Conservation (phyloP, 2,329 filamentous ascomycete genomes). For the Fusarium duplospermum region DNA sequence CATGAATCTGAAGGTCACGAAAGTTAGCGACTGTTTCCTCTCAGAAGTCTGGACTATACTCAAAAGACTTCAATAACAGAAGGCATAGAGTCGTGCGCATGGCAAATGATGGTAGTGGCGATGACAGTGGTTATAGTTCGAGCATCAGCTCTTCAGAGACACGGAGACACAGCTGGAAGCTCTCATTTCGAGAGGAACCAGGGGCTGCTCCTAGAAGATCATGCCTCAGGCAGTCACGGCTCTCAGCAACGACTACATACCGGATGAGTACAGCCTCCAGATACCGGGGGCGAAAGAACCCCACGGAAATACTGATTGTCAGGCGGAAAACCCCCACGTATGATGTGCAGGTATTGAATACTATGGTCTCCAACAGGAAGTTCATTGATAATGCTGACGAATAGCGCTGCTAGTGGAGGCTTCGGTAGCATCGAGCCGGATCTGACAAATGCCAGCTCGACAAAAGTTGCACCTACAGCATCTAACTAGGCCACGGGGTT, state of each 20-base stretch:
- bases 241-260: neutral
- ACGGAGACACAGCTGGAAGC: neutral
- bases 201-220: neutral
- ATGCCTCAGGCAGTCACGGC: neutral
- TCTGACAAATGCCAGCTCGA: neutral
- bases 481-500: neutral
- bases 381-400: neutral
- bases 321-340: neutral
- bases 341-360: neutral
- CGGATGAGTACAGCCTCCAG: too few relatives aligned
- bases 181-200: neutral
- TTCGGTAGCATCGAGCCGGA: neutral
- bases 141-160: neutral
- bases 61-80: neutral
- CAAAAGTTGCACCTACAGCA: neutral
- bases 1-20: neutral
- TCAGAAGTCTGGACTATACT: neutral
- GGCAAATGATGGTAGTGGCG: neutral
- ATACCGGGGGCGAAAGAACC: neutral
- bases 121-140: neutral
- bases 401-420: neutral
- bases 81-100: neutral
- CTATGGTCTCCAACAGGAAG: neutral
- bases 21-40: neutral
- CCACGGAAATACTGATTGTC: neutral